phyloP scores from a whole-genome alignment of 495 filamentous ascomycete species.

The Penicillium desertorum region DNA sequence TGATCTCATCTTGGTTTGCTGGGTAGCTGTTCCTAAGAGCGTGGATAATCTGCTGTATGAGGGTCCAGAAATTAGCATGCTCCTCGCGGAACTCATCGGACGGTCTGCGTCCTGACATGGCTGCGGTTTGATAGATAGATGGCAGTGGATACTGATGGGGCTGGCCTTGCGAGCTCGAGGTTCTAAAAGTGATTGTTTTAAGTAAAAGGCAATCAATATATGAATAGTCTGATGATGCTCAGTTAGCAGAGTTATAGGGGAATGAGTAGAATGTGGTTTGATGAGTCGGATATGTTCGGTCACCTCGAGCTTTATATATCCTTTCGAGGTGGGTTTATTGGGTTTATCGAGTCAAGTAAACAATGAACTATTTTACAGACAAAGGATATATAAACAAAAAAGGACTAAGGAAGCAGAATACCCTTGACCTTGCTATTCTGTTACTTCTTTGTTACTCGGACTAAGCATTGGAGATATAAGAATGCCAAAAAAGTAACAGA shows the following conservation, averaged over 20 bases:
- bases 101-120: background rate
- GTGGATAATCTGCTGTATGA: background rate
- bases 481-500: background rate
- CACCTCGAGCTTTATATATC: background rate
- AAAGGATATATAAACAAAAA: background rate
- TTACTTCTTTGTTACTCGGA: background rate
- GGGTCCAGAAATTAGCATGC: background rate
- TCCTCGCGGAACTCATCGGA: background rate
- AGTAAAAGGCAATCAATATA: background rate
- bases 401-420: background rate
- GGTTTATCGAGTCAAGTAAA: background rate
- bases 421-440: background rate
- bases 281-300: background rate
- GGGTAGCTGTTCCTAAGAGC: background rate
- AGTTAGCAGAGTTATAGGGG: background rate
- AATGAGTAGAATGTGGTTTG: background rate
- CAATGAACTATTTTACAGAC: background rate
- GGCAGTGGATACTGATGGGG: too few relatives aligned
- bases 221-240: background rate
- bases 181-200: background rate
- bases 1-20: background rate
- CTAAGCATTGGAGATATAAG: background rate
- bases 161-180: background rate
- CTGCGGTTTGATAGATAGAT: background rate
- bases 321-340: background rate